phyloP scores from a whole-genome alignment of 805 yeast species.

The Starmerella cellae region DNA sequence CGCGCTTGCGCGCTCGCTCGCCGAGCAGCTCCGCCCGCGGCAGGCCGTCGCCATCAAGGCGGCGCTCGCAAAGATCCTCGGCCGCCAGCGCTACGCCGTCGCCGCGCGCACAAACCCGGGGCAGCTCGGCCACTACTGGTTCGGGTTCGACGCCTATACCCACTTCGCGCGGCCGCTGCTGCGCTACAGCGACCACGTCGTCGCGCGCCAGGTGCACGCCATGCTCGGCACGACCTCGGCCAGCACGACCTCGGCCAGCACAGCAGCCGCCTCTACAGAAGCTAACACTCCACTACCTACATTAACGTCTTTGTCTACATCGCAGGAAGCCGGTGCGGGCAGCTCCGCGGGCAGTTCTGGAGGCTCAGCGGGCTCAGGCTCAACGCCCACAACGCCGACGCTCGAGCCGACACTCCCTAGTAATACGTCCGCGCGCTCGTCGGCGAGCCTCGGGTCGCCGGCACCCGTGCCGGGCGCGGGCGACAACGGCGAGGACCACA shows the following conservation, averaged over 20 bases:
- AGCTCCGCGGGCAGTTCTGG: background rate
- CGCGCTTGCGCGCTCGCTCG: constrained; percentile 51
- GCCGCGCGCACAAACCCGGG: constrained; percentile 81
- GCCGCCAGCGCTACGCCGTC: constrained; percentile 73
- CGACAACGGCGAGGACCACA: background rate
- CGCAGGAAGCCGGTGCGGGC: background rate
- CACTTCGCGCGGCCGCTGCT: constrained; percentile 89
- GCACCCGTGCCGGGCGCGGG: background rate
- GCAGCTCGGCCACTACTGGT: constrained; percentile 62
- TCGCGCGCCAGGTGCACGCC: constrained; percentile 77
- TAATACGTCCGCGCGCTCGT: background rate
- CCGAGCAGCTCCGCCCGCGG: constrained; percentile 46
- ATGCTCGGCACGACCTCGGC: constrained; percentile 32
- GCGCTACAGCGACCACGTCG: constrained; percentile 83
- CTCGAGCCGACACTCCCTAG: background rate
- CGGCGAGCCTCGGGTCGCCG: background rate
- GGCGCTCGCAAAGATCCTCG: constrained; percentile 64
- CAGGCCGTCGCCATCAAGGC: constrained; percentile 67
- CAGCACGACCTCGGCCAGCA: background rate
- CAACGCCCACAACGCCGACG: background rate
- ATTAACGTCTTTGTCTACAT: background rate
- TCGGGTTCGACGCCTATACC: constrained; percentile 74
- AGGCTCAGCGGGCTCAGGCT: background rate
- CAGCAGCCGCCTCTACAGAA: no score
- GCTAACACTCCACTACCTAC: background rate